phyloP scores from a whole-genome alignment of 1,139 yeast genomes.

The Saccharomyces hybrid region DNA sequence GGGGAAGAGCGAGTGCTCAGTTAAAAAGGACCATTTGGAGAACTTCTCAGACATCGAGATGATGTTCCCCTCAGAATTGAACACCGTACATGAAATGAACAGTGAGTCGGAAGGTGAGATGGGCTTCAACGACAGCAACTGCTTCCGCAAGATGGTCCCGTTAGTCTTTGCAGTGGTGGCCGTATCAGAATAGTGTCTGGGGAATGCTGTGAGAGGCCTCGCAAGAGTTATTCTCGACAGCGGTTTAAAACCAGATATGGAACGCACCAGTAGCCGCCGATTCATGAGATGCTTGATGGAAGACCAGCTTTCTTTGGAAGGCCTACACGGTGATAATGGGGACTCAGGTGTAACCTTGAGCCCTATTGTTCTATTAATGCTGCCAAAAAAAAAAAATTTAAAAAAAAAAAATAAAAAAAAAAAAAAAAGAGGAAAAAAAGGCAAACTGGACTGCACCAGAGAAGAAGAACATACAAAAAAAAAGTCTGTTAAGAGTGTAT shows the following conservation, averaged over 20 bases:
- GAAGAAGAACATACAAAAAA: neutral
- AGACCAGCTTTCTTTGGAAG: neutral
- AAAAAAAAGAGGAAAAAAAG: neutral
- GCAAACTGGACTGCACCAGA: neutral
- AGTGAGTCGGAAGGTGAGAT: slow-evolving; percentile 47
- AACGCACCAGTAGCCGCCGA: slow-evolving; percentile 1
- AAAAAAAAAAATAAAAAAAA: neutral
- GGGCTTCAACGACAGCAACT: slow-evolving; percentile 38
- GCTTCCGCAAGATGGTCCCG: slow-evolving; percentile 1
- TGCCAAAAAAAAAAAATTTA: neutral
- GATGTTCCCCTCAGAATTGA: slow-evolving; percentile 66
- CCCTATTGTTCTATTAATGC: neutral
- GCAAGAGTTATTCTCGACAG: slow-evolving; percentile 1
- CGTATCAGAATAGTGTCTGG: neutral
- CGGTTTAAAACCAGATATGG: neutral
- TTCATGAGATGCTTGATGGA: neutral
- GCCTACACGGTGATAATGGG: neutral
- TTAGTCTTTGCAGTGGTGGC: neutral
- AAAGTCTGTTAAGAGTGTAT: neutral
- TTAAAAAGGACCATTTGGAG: slow-evolving; percentile 66
- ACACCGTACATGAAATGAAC: slow-evolving; percentile 66
- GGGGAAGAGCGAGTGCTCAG: slow-evolving; percentile 60
- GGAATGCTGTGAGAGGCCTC: neutral
- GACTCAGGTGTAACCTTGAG: neutral
- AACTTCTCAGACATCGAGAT: slow-evolving; percentile 68